Percentiles rank a stretch among this genome's conserved stretches.
These are phyloP conservation scores for Cornus suecica DNA, from an alignment of 148 eudicot genomes.

Conservation along the genomic window DNA sequence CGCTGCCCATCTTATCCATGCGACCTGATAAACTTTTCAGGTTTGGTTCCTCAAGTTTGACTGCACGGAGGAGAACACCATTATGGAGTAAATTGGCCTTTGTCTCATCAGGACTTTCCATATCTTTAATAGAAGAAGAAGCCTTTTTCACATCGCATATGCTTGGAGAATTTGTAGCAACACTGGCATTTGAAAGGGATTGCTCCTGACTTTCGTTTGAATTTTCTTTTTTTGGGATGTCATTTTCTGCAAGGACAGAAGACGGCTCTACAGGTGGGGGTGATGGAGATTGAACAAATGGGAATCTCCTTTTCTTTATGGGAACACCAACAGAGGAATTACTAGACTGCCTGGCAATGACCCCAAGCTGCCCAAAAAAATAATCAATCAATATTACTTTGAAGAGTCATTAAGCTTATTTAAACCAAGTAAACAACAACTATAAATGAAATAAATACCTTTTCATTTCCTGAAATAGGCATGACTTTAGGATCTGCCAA, in stretches of 20 bases:
- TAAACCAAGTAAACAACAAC: slow-evolving; percentile 4
- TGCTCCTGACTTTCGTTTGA: slow-evolving; percentile 8
- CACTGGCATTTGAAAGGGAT: background rate
- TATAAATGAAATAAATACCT: slow-evolving; percentile 23
- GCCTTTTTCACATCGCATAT: slow-evolving; percentile 14
- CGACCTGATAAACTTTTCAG: slow-evolving; percentile 4
- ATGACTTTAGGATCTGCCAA: slow-evolving; percentile 14
- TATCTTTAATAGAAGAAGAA: slow-evolving; percentile 4
- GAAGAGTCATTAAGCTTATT: background rate
- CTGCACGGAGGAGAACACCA: background rate
- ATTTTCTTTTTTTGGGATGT: background rate
- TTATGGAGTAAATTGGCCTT: slow-evolving; percentile 4
- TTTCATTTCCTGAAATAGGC: slow-evolving; percentile 28
- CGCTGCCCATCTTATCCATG: slow-evolving; percentile 11
- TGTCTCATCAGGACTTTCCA: slow-evolving; percentile 1
- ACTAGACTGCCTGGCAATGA: slow-evolving; percentile 22
- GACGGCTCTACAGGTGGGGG: slow-evolving; percentile 23
- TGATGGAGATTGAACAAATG: slow-evolving; percentile 15
- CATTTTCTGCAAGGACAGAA: background rate
- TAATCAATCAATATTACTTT: background rate
- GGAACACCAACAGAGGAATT: slow-evolving; percentile 29
- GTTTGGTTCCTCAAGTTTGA: slow-evolving; percentile 11
- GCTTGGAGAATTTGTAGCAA: slow-evolving; percentile 12
- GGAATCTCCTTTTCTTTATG: slow-evolving; percentile 35
- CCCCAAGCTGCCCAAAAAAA: slow-evolving; percentile 26